Evolutionary conservation across 306 rosid species (phyloP), one percentile per base, ranked within the genome.

Genomic region (Cicer cuneatum): DNA sequence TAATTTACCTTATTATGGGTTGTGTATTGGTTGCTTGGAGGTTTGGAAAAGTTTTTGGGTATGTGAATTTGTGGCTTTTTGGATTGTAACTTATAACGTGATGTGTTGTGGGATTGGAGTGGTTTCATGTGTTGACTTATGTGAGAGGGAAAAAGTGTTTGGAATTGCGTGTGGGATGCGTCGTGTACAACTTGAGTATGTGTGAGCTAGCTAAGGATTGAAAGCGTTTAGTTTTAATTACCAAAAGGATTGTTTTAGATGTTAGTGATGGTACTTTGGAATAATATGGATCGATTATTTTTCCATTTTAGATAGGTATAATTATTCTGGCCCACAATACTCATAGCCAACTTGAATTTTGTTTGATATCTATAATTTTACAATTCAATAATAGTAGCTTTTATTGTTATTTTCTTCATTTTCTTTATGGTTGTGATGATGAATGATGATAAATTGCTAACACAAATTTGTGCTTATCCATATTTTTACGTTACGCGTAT

Each of bases 141-240:
- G 77, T 57, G 81, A 48, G 85, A 24, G 78, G 38, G 48, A 47
- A 41, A 35, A 59, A 40, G 72, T 6, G 53, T 66, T 77, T 54
- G 73, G 73, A 47, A 66, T 85, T 87, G 85, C 87, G 90, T 86
- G 86, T 79, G 83, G 83, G 86, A 66, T 81, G 83, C 78, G 79
- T 76, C 48, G 10, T 72, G 13, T 74, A 69, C 77, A 56, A 69
- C 67, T 21, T 58, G 74, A 47, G 39, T 68, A 41, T 69, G 54
- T 63, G 33, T 53, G 57, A 83, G 61, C 54, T 76, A 66, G 69
- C 73, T 8, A 66, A 66, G 11, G 74, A 14, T 19, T 29, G 64
- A 76, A 75, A 59, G 81, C 78, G 39, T 59, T 7, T 47, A 56
- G 47, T 80, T 76, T 80, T 72, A 80, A 62, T 73, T 61, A 12